These are phyloP conservation scores for Choiromyces venosus DNA, from an alignment of 495 filamentous ascomycete species.

Conservation along the genomic window DNA sequence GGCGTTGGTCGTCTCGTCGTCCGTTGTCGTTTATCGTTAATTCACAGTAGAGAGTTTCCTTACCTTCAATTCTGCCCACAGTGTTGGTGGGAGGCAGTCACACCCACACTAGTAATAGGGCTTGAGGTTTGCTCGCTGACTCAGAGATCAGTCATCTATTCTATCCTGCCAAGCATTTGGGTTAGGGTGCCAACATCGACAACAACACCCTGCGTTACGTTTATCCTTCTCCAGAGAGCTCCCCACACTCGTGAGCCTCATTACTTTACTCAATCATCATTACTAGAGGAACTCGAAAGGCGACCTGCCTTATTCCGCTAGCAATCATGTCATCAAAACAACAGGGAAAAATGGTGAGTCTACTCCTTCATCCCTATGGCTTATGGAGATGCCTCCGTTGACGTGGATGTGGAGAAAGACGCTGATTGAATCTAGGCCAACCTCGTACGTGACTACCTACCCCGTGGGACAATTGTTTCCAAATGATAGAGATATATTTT, in stretches of 20 bases:
- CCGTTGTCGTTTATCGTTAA: slow-evolving; percentile 18
- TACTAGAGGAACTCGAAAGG: background rate
- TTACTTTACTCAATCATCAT: background rate
- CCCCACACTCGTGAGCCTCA: slow-evolving; percentile 22
- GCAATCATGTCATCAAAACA: slow-evolving; percentile 74
- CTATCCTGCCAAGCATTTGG: background rate
- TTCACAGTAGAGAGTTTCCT: background rate
- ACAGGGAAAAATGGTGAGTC: slow-evolving; percentile 97
- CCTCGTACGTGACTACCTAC: slow-evolving; percentile 64
- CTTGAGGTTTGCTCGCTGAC: background rate
- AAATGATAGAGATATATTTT: slow-evolving; percentile 1
- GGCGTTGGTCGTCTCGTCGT: slow-evolving; percentile 29
- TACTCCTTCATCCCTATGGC: slow-evolving; percentile 14
- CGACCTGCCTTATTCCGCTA: background rate
- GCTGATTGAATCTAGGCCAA: slow-evolving; percentile 83
- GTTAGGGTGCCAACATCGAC: slow-evolving; percentile 32
- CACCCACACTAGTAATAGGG: slow-evolving; percentile 7
- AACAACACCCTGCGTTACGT: slow-evolving; percentile 17
- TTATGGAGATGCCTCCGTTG: slow-evolving; percentile 36
- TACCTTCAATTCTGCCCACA: slow-evolving; percentile 8
- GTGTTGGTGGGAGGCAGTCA: slow-evolving; percentile 25
- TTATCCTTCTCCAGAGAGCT: slow-evolving; percentile 15
- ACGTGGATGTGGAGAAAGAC: slow-evolving; percentile 40
- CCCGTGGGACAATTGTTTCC: slow-evolving; percentile 21
- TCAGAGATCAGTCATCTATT: slow-evolving; percentile 1